Evolutionary conservation across 2,329 filamentous ascomycete genomes (phyloP).

Genomic region (Myotisia sp.): DNA sequence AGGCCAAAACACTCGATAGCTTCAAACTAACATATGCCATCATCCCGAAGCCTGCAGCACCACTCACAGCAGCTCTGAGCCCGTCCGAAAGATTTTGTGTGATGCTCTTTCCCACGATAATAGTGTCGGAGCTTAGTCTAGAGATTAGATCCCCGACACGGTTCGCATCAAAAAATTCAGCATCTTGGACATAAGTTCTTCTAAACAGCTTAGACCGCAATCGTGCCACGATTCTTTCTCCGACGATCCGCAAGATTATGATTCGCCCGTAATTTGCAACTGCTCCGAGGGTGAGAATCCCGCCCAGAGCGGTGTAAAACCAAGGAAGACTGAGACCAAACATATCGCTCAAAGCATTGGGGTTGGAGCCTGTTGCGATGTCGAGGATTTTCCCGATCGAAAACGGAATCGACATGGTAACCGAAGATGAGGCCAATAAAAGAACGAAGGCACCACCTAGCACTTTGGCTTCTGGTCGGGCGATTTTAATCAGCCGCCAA

Average conservation of each 20-base stretch:
- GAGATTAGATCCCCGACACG: slow-evolving; percentile 92
- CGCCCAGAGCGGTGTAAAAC: slow-evolving; percentile 71
- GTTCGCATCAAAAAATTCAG: slow-evolving; percentile 98
- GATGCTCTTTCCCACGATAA: slow-evolving; percentile 96
- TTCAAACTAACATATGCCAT: slow-evolving; percentile 95
- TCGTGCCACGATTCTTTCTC: slow-evolving; percentile 83
- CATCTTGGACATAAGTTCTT: slow-evolving; percentile 89
- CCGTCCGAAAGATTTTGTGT: slow-evolving; percentile 96
- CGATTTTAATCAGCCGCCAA: slow-evolving; percentile 77
- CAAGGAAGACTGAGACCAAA: slow-evolving; percentile 75
- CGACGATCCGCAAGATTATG: slow-evolving; percentile 81
- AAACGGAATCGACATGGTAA: slow-evolving; percentile 94
- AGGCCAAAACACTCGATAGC: slow-evolving; percentile 68
- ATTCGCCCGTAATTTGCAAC: slow-evolving; percentile 88
- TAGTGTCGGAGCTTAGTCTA: slow-evolving; percentile 84
- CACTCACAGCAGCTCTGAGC: slow-evolving; percentile 78
- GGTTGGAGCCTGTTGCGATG: slow-evolving; percentile 60
- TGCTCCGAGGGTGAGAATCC: slow-evolving; percentile 68
- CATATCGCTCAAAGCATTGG: slow-evolving; percentile 49
- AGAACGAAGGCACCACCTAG: slow-evolving; percentile 69
- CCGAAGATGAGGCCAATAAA: slow-evolving; percentile 73
- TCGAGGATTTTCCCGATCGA: slow-evolving; percentile 94
- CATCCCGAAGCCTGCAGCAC: slow-evolving; percentile 71
- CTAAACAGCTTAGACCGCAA: slow-evolving; percentile 81
- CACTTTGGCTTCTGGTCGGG: slow-evolving; percentile 65